These are phyloP conservation scores for Lablab purpureus DNA, from an alignment of 306 rosid species.

Conservation along the genomic window DNA sequence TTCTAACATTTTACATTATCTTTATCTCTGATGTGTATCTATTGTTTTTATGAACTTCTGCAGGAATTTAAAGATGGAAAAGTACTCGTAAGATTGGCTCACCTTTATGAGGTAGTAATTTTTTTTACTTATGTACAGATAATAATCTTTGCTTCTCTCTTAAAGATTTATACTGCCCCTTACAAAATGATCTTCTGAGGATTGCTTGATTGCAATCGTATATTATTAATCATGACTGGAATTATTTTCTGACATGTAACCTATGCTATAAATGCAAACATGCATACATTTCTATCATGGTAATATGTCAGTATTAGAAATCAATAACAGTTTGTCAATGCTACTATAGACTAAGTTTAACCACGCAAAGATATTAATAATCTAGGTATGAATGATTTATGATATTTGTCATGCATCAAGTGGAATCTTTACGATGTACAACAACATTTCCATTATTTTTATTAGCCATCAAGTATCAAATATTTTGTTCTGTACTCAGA, in stretches of 20 bases:
- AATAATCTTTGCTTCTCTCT: slow-evolving; percentile 33
- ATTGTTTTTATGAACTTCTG: slow-evolving; percentile 43
- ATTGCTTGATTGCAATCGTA: not conserved
- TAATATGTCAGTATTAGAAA: slow-evolving; percentile 26
- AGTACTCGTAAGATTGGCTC: slow-evolving; percentile 83
- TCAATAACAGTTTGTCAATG: slow-evolving; percentile 1
- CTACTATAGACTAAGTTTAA: not conserved
- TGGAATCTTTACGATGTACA: not conserved
- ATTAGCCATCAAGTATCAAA: not conserved
- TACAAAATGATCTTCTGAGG: slow-evolving; percentile 5
- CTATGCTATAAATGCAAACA: slow-evolving; percentile 11
- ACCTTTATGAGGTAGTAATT: slow-evolving; percentile 76
- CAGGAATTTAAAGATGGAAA: slow-evolving; percentile 84
- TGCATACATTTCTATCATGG: slow-evolving; percentile 34
- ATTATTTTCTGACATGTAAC: not conserved
- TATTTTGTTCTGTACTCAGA: slow-evolving; percentile 15
- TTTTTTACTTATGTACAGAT: slow-evolving; percentile 37
- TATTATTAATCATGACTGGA: slow-evolving; percentile 21
- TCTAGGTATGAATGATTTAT: slow-evolving; percentile 14
- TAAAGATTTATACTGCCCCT: slow-evolving; percentile 7
- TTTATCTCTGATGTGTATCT: slow-evolving; percentile 24
- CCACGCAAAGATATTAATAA: not conserved
- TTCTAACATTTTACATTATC: slow-evolving; percentile 25
- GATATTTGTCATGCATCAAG: slow-evolving; percentile 35
- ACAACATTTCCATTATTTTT: not conserved